Evolutionary conservation across 2,329 filamentous ascomycete genomes (phyloP).

Genomic region (Xylariomycetidae sp.): DNA sequence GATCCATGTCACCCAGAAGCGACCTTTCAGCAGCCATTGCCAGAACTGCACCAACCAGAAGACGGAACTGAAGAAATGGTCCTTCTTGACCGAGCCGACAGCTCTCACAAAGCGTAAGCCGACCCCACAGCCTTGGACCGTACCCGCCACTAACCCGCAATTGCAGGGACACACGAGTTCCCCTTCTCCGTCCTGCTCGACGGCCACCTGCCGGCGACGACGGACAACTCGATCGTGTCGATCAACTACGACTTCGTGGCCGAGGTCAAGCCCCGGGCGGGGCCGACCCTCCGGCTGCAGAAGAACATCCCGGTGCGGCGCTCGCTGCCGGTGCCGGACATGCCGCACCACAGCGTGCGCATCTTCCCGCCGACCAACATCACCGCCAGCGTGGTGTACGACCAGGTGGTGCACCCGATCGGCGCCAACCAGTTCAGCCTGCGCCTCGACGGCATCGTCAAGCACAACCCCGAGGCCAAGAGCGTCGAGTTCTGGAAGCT

Average conservation of each 20-base stretch:
- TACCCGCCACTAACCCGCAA: constrained; percentile 22
- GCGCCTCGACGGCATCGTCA: constrained; percentile 79
- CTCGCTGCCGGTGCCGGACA: constrained; percentile 65
- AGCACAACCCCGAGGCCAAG: constrained; percentile 59
- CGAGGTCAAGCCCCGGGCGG: constrained; percentile 54
- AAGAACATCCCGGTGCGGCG: constrained; percentile 70
- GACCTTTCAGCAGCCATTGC: constrained; percentile 76
- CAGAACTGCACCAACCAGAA: constrained; percentile 64
- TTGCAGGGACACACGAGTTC: constrained; percentile 62
- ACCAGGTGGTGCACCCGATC: constrained; percentile 78
- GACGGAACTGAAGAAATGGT: constrained; percentile 73
- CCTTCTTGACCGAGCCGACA: constrained; percentile 58
- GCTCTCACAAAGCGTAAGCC: constrained; percentile 43
- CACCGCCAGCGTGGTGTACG: constrained; percentile 75
- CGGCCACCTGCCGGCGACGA: constrained; percentile 79
- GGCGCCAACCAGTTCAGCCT: constrained; percentile 74
- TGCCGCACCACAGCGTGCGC: constrained; percentile 82
- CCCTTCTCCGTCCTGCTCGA: constrained; percentile 85
- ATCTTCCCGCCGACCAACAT: constrained; percentile 96
- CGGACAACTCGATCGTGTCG: constrained; percentile 64
- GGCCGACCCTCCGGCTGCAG: constrained; percentile 54
- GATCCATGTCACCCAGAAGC: constrained; percentile 69
- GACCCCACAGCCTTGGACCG: neutral
- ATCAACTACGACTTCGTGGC: constrained; percentile 77
- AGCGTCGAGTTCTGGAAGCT: constrained; percentile 79